Evolutionary conservation across 768 basidiomycete species (phyloP).

Genomic region (Lactarius vividus): DNA sequence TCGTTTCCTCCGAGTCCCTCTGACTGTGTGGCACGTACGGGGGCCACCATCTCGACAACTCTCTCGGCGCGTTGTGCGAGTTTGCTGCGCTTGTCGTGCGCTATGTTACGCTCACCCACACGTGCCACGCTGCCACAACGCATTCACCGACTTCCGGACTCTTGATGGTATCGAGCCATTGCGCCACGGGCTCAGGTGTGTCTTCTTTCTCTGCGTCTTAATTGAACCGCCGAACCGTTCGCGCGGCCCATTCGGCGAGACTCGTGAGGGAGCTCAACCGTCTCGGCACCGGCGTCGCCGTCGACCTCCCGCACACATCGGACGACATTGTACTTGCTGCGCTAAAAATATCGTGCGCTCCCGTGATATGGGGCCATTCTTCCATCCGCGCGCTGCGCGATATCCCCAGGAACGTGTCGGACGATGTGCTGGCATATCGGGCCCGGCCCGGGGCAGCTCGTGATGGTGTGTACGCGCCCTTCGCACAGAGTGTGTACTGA

Average conservation of each 20-base stretch:
- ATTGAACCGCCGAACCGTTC: neutral
- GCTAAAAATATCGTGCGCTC: constrained; percentile 53
- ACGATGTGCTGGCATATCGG: constrained; percentile 78
- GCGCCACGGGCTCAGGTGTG: constrained; percentile 67
- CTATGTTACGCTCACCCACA: constrained; percentile 90
- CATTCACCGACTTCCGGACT: constrained; percentile 82
- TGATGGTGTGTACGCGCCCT: constrained; percentile 63
- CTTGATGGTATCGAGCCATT: constrained; percentile 50
- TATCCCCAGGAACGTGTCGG: constrained; percentile 78
- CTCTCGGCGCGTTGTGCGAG: constrained; percentile 75
- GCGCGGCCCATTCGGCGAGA: no score
- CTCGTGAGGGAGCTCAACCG: constrained; percentile 93
- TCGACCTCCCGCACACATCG: constrained; percentile 91
- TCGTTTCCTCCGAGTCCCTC: constrained; percentile 44
- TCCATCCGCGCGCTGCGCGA: constrained; percentile 76
- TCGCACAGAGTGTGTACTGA: neutral
- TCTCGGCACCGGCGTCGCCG: constrained; percentile 82
- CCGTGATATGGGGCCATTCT: constrained; percentile 94
- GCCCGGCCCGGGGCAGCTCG: constrained; percentile 59
- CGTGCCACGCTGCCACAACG: constrained; percentile 90
- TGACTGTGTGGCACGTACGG: constrained; percentile 46
- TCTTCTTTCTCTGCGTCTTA: neutral
- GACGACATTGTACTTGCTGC: constrained; percentile 85
- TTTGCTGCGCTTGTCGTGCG: constrained; percentile 89
- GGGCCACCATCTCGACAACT: constrained; percentile 91